A percentile compares a stretch with the other conserved stretches of the same genome.
These are phyloP conservation scores for Boletus subparvulus DNA, from an alignment of 768 basidiomycete species.

Conservation along the genomic window DNA sequence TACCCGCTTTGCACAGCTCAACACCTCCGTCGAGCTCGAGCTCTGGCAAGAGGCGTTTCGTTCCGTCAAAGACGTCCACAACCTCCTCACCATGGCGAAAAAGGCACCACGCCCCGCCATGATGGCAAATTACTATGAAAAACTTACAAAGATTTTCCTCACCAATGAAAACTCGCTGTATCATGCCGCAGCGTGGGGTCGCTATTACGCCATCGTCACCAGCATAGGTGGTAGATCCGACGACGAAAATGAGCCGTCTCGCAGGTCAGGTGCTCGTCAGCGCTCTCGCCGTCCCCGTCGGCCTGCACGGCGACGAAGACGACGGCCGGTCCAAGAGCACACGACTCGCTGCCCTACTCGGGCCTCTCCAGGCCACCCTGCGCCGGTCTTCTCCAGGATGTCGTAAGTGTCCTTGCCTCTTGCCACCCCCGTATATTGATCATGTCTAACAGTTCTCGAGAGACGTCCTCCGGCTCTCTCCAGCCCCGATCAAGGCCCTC, in stretches of 20 bases:
- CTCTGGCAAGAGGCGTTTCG: conserved; percentile 99
- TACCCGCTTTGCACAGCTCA: conserved; percentile 94
- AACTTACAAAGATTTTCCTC: conserved; percentile 93
- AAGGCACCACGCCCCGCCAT: conserved; percentile 89
- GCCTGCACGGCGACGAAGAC: conserved; percentile 51
- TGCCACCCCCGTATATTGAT: not conserved
- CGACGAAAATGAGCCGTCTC: conserved; percentile 75
- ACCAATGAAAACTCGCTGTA: conserved; percentile 93
- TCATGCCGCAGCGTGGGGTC: conserved; percentile 94
- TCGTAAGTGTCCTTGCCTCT: conserved; percentile 50
- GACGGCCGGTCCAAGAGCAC: conserved; percentile 64
- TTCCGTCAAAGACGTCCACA: conserved; percentile 97
- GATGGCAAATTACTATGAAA: conserved; percentile 99
- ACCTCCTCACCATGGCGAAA: conserved; percentile 89
- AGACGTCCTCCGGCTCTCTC: conserved; percentile 75
- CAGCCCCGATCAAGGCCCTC: conserved; percentile 60
- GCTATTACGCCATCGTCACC: conserved; percentile 73
- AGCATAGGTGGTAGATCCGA: conserved; percentile 75
- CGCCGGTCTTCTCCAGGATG: conserved; percentile 81
- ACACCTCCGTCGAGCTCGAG: conserved; percentile 95
- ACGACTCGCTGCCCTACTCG: conserved; percentile 83
- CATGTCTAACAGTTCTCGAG: conserved; percentile 42
- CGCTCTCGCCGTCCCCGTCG: conserved; percentile 91
- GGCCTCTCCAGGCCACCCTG: conserved; percentile 81
- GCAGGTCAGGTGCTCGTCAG: conserved; percentile 91